Conservation (phyloP, 805 yeast species). For the Lipomyces yamanashiensis region DNA sequence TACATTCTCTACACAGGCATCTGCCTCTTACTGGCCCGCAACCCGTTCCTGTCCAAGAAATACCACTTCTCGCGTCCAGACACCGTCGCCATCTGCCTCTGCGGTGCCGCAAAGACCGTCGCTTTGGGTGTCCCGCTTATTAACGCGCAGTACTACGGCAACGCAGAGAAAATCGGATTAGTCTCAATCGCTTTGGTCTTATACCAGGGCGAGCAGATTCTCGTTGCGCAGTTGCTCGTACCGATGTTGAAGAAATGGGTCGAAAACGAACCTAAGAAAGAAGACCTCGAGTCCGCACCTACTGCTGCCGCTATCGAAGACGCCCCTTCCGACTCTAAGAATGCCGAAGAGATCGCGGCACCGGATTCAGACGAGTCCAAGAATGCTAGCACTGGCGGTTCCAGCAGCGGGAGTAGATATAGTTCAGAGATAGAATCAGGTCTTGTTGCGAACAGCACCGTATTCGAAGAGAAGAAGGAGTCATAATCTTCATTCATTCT, state of each 20-base stretch:
- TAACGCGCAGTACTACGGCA: constrained; percentile 78
- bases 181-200: constrained; percentile 80
- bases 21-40: constrained; percentile 65
- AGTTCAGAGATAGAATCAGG: constrained; percentile 11
- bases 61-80: constrained; percentile 74
- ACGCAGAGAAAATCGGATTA: constrained; percentile 60
- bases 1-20: constrained; percentile 75
- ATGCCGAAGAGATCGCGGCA: background rate
- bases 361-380: background rate
- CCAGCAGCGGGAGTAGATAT: background rate
- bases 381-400: too few relatives aligned
- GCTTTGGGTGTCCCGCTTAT: constrained; percentile 86
- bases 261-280: constrained; percentile 24
- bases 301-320: constrained; percentile 1
- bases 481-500: background rate
- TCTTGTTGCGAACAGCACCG: background rate
- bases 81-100: constrained; percentile 77
- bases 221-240: constrained; percentile 75
- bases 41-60: constrained; percentile 53
- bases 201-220: constrained; percentile 85
- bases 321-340: background rate
- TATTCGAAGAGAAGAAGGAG: background rate
- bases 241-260: constrained; percentile 74
- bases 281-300: constrained; percentile 11
- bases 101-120: constrained; percentile 94